Base-by-base conservation (phyloP, 1,284 basidiomycete species). In the Malassezia slooffiae region DNA sequence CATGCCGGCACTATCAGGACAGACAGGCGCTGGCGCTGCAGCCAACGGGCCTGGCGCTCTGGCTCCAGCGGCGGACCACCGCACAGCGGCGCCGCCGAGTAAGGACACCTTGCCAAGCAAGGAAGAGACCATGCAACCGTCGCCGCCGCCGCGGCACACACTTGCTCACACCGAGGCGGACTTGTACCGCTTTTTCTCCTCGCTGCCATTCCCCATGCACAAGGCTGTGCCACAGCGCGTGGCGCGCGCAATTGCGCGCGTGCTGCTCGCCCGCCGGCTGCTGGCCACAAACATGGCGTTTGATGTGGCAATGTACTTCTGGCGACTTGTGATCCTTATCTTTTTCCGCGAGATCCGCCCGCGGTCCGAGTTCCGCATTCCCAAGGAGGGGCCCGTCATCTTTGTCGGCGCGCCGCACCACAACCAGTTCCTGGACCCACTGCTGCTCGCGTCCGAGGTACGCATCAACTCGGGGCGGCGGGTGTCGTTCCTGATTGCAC, bases 361-460 rank as follows among this genome's bases (percentile, higher is more conserved):
- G 2, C 77, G 93, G 70, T 88, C 93, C 38, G 83, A 90, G 30
- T 95, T 85, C 77, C 85, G 95, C 64, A 88, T 99, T 41, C 93
- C 93, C 26, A 32, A 33, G 16, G 78, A 86, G 53, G 93, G 89
- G 0, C 86, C 93, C 6, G 80, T 96, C 55, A 89, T 99, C 63
- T 95, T 99, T 72, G 91, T 93, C 39, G 88, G 79, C 36, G 93
- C 88, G 11, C 93, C 93, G 15, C 93, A 99, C 72, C 83, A 85
- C 67, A 99, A 97, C 71, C 72, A 97, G 85, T 97, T 99, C 71
- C 78, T 97, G 42, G 93, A 99, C 67, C 90, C 93, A 7, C 73
- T 97, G 34, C 76, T 97, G 33, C 74, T 99, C 34, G 81, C 80
- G 50, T 79, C 86, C 38, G 86, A 96, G 72, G 89, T 90, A 33